phyloP scores from a whole-genome alignment of 176 grass and related monocot genomes.

The Zoysia pacifica region DNA sequence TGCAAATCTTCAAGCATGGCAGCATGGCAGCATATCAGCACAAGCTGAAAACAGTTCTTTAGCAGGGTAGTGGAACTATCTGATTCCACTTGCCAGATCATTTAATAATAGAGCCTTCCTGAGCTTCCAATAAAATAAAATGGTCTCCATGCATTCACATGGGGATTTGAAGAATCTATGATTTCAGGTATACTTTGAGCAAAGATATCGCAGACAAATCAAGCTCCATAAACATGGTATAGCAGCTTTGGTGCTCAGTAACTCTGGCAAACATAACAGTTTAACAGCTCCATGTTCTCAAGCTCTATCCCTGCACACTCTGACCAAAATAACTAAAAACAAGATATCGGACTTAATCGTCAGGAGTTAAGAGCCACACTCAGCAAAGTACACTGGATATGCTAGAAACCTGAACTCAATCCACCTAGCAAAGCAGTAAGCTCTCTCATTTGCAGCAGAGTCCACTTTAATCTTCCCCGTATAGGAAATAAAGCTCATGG shows the following conservation, averaged over 20 bases:
- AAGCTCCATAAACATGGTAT: background rate
- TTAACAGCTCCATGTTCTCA: background rate
- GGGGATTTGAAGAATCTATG: background rate
- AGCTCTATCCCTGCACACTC: background rate
- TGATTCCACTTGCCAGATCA: background rate
- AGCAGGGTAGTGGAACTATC: background rate
- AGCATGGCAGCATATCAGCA: background rate
- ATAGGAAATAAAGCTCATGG: background rate
- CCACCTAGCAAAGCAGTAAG: constrained; percentile 28
- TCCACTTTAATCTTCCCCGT: constrained; percentile 5
- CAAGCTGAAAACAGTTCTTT: background rate
- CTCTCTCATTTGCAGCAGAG: background rate
- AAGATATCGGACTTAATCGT: background rate
- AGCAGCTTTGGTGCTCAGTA: background rate
- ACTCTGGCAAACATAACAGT: background rate
- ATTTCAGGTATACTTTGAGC: background rate
- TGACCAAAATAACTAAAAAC: background rate
- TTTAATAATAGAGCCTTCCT: background rate
- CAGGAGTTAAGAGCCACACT: background rate
- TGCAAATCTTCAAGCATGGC: background rate
- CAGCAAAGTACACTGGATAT: constrained; percentile 10
- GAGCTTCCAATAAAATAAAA: background rate
- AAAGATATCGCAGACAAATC: background rate
- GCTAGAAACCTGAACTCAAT: constrained; percentile 18
- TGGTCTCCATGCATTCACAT: background rate